Conservation (phyloP, 371 early-diverging fungal species). For the Dentiscutata heterogama region DNA sequence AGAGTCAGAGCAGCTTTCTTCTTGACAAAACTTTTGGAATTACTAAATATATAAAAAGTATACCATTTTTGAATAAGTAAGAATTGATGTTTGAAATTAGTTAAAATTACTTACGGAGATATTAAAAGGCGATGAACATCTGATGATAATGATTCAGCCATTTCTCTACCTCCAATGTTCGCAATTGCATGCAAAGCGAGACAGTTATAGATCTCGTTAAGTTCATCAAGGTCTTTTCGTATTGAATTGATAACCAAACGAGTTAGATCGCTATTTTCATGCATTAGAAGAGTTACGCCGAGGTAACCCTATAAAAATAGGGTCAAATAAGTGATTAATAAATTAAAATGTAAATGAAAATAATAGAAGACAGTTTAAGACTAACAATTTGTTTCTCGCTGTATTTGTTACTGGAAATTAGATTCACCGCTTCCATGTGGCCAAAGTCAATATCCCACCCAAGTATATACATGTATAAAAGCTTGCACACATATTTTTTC, state of each 20-base stretch:
- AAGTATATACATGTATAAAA: constrained; percentile 97
- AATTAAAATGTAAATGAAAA: background rate
- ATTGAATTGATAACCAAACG: constrained; percentile 89
- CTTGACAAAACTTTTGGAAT: constrained; percentile 86
- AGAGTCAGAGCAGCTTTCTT: constrained; percentile 97
- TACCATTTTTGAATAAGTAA: constrained; percentile 27
- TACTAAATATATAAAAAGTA: constrained; percentile 55
- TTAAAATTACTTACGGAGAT: constrained; percentile 70
- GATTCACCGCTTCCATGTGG: constrained; percentile 94
- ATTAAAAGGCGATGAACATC: constrained; percentile 90
- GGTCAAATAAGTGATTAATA: constrained; percentile 6
- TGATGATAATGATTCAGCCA: constrained; percentile 86
- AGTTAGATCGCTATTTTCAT: constrained; percentile 86
- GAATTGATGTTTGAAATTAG: constrained; percentile 14
- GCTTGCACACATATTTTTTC: constrained; percentile 98
- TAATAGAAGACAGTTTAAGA: background rate
- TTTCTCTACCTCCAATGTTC: constrained; percentile 91
- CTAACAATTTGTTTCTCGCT: constrained; percentile 97
- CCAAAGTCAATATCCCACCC: constrained; percentile 99
- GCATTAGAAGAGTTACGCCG: constrained; percentile 91
- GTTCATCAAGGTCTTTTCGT: constrained; percentile 89
- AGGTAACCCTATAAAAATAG: constrained; percentile 84
- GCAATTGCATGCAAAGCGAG: constrained; percentile 96
- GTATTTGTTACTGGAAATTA: constrained; percentile 89
- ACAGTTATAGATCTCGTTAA: constrained; percentile 90